Evolutionary conservation across 352 stramenopile genomes (phyloP), one percentile per base, ranked within the genome.

Genomic region (Poterioochromonas sp.): DNA sequence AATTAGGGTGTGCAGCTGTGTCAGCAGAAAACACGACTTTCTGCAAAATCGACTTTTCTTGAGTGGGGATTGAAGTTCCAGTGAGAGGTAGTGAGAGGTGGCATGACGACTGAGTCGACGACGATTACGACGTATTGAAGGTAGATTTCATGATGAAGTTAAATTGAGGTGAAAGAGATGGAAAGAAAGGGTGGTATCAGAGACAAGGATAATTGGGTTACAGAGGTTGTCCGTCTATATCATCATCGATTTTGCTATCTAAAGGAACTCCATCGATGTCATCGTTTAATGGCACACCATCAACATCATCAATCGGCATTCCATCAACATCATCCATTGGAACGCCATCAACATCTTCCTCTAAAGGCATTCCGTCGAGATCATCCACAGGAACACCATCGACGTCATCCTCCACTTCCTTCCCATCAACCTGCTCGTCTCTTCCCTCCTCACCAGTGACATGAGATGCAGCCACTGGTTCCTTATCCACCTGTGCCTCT

Each of bases 261-360:
- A 74, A 8, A 35, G 65, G 65, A 29, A 58, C 65, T 11, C 65
- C 65, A n/a, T 74, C 65, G 41, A 74, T 74, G 40, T 74, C 65
- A 39, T 74, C 65, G n/a, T 58, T 29, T 29, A 71, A 26, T 1
- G 62, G 62, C 2, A 71, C 32, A 29, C 62, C 62, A 47, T 71
- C 62, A 29, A 71, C 41, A 74, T 74, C 65, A 39, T 74, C 65
- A 18, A 54, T 37, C 3, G 11, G 8, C 2, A 5, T 47, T 22
- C 34, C 8, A 12, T 41, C 5, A 11, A 5, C 63, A 29, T 49
- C 63, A 26, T 43, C 63, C 29, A 73, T 8, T 12, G 63, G 63
- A 11, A 47, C 63, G 37, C 63, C 63, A 29, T 73, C 63, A 49
- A 73, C 40, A 32, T 73, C 63, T 47, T 44, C 63, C 3, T 73